Base-by-base conservation (phyloP, 768 basidiomycete genomes). In the Lentinus brumalis region DNA sequence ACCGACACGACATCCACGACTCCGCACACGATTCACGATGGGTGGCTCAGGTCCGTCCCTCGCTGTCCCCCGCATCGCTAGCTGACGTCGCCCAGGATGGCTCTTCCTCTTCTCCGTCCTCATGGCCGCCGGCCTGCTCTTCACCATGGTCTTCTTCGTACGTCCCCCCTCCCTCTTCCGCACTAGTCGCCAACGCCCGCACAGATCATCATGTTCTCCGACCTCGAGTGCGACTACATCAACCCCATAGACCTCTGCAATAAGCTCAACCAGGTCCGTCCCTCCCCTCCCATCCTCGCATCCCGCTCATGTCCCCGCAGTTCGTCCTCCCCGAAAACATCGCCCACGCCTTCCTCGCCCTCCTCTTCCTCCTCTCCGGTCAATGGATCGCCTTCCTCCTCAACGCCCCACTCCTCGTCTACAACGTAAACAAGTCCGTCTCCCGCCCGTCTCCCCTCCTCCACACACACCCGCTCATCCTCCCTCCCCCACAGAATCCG, bases 231-330 rank as follows among this genome's bases (percentile, higher is more conserved):
- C 82, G 95, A 97, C 83, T 98, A 98, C 79, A 96, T 98, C 82
- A 99, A 99, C 78, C 97, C 97, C 54, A 99, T 99, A 86, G 97
- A 99, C 77, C 88, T 98, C 41, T 98, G 97, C 79, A 98, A 98
- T 79, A 98, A 97, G 81, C 88, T 98, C 70, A 98, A 98, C 74
- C 92, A 95, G 77, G 96, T 96, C 65, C 49, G 82, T 76, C 42
- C 29, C 49, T 31, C 12, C 32, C 30, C 60, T 46, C 26, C 58
- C 5, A 51, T 55, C 32, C 11, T 7, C 31, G 38, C n/a, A 38
- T 26, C 9, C 46, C 44, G 38, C 61, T 26, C 26, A n/a, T 32
- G 11, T 32, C 8, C 35, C n/a, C 54, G 26, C 68, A 99, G 96
- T 98, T 99, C 73, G 94, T 98, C 53, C 81, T 98, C 26, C 97